phyloP scores from a whole-genome alignment of 2,329 filamentous ascomycete species.

The Xylaria multiplex region DNA sequence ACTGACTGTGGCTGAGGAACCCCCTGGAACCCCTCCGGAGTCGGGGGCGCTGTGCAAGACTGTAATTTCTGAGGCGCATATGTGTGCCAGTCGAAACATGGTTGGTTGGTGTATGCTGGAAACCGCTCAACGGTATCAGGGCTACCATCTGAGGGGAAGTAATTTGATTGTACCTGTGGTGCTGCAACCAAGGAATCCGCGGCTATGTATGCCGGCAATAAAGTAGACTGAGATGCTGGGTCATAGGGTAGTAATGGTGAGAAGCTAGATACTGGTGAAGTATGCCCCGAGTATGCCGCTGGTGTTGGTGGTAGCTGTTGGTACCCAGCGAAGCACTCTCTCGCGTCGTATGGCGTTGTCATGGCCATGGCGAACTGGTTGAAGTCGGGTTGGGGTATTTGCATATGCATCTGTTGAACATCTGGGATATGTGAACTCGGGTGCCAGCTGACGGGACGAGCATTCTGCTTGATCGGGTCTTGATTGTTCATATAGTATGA shows the following conservation, averaged over 20 bases:
- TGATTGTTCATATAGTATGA: conserved; percentile 45
- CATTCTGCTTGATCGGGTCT: conserved; percentile 53
- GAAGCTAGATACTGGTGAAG: conserved; percentile 65
- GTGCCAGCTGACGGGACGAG: conserved; percentile 80
- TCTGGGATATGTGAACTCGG: conserved; percentile 64
- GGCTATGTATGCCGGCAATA: conserved; percentile 54
- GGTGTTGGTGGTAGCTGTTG: conserved; percentile 63
- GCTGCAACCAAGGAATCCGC: conserved; percentile 53
- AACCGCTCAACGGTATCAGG: conserved; percentile 49
- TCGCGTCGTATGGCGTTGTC: conserved; percentile 53
- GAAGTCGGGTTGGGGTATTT: conserved; percentile 50
- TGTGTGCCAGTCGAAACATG: conserved; percentile 56
- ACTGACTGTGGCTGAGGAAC: conserved; percentile 60
- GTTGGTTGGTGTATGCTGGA: conserved; percentile 43
- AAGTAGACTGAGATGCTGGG: conserved; percentile 43
- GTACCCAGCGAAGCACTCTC: conserved; percentile 55
- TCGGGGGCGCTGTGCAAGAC: conserved; percentile 64
- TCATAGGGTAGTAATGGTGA: conserved; percentile 63
- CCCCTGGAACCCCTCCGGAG: conserved; percentile 67
- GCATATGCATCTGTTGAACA: conserved; percentile 52
- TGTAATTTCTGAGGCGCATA: conserved; percentile 58
- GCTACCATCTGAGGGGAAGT: conserved; percentile 42
- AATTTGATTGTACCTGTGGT: conserved; percentile 48
- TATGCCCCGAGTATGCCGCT: conserved; percentile 65
- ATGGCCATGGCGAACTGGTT: conserved; percentile 54